These are phyloP conservation scores for Helotiales sp. DNA, from an alignment of 2,329 filamentous ascomycete genomes.

Conservation along the genomic window DNA sequence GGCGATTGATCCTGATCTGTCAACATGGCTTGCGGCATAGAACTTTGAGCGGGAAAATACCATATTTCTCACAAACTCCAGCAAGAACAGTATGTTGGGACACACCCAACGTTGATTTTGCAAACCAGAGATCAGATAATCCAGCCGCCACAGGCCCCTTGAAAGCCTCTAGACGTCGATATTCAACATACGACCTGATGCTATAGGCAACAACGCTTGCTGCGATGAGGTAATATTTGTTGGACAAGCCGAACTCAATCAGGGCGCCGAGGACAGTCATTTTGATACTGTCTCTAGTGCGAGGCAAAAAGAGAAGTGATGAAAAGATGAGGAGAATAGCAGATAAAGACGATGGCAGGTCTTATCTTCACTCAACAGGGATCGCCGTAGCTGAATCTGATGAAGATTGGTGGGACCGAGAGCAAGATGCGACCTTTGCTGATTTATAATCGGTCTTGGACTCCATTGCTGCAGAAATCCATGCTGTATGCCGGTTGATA, in stretches of 20 bases:
- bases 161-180: slow-evolving; percentile 9
- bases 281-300: not conserved
- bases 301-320: not conserved
- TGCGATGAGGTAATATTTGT: not conserved
- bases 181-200: not conserved
- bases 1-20: slow-evolving; percentile 15
- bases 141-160: slow-evolving; percentile 6
- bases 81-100: not conserved
- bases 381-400: no score
- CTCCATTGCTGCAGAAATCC: no score
- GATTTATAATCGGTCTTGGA: no score
- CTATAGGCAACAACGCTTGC: not conserved
- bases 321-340: not conserved
- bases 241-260: not conserved
- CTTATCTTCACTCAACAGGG: not conserved
- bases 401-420: no score
- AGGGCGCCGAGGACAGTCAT: not conserved
- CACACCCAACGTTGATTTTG: not conserved
- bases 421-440: no score
- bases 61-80: slow-evolving; percentile 11
- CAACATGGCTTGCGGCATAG: not conserved
- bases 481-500: no score
- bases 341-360: not conserved
- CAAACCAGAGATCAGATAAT: slow-evolving; percentile 8
- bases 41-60: not conserved